These are phyloP conservation scores for Nicotiana sylvestris DNA, from an alignment of 257 asterid species.

Conservation along the genomic window DNA sequence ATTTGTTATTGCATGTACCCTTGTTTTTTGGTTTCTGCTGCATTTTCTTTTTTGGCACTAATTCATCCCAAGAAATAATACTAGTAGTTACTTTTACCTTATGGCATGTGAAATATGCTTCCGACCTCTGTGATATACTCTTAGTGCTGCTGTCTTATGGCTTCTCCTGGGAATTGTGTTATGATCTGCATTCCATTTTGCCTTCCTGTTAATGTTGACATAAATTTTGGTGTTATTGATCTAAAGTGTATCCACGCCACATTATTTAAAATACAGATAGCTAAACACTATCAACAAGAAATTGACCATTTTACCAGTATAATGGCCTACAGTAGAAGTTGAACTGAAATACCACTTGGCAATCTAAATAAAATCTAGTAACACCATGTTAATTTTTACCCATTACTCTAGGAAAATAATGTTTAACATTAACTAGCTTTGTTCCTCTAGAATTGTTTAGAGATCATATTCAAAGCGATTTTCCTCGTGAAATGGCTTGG, in stretches of 20 bases:
- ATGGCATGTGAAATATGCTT: background rate
- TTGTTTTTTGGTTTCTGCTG: background rate
- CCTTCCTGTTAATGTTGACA: background rate
- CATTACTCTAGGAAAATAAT: background rate
- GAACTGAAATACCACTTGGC: background rate
- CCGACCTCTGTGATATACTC: background rate
- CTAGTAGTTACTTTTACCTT: background rate
- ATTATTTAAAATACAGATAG: slow-evolving; percentile 2
- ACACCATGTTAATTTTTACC: background rate
- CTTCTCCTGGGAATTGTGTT: background rate
- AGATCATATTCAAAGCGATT: background rate
- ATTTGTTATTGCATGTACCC: slow-evolving; percentile 7
- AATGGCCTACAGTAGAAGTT: background rate
- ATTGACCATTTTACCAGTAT: background rate
- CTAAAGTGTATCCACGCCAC: background rate
- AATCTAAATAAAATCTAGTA: background rate
- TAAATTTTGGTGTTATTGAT: background rate
- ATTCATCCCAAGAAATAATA: background rate
- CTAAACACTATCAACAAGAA: background rate
- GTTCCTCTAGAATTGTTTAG: background rate
- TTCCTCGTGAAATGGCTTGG: background rate
- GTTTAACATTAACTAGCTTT: background rate
- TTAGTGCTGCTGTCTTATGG: background rate
- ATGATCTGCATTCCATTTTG: background rate
- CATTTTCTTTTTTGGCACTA: background rate